These are phyloP conservation scores for Phytophthora fragariaefolia DNA, from an alignment of 352 stramenopile species.

Conservation along the genomic window DNA sequence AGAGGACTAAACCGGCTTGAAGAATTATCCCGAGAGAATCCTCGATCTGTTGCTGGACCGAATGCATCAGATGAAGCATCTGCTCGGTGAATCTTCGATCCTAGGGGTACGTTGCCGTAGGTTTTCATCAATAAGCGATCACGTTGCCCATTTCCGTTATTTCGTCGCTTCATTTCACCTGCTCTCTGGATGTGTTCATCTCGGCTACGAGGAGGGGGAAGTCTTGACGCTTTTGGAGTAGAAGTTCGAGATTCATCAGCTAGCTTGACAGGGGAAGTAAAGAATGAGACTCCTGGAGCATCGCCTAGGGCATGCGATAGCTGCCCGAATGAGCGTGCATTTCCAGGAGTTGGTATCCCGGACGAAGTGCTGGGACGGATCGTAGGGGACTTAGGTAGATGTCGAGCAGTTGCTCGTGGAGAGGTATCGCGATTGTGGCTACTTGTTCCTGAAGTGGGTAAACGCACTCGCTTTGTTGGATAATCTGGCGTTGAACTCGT, in stretches of 20 bases:
- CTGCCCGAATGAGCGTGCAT: constrained; percentile 40
- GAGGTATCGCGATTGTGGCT: constrained; percentile 20
- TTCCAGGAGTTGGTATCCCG: constrained; percentile 16
- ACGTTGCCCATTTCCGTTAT: constrained; percentile 52
- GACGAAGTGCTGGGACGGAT: constrained; percentile 33
- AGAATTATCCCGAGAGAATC: constrained; percentile 18
- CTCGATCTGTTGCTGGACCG: constrained; percentile 9
- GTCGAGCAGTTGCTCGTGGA: constrained; percentile 17
- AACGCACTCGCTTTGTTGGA: constrained; percentile 17
- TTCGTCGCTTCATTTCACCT: constrained; percentile 39
- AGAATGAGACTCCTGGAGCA: constrained; percentile 34
- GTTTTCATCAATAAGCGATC: constrained; percentile 57
- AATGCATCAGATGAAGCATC: constrained; percentile 25
- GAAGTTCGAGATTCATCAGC: constrained; percentile 27
- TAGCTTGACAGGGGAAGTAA: constrained; percentile 43
- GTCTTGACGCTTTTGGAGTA: constrained; percentile 36
- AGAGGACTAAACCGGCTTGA: constrained; percentile 42
- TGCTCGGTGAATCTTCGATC: constrained; percentile 28
- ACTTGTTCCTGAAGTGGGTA: background rate
- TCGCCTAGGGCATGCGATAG: constrained; percentile 35
- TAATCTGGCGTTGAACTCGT: constrained; percentile 2
- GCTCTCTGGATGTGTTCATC: constrained; percentile 46
- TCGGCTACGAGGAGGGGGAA: constrained; percentile 47
- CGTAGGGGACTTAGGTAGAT: constrained; percentile 44
- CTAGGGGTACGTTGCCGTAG: constrained; percentile 44